Conservation (phyloP, 2,329 filamentous ascomycete genomes). For the Plectosphaerella plurivora region DNA sequence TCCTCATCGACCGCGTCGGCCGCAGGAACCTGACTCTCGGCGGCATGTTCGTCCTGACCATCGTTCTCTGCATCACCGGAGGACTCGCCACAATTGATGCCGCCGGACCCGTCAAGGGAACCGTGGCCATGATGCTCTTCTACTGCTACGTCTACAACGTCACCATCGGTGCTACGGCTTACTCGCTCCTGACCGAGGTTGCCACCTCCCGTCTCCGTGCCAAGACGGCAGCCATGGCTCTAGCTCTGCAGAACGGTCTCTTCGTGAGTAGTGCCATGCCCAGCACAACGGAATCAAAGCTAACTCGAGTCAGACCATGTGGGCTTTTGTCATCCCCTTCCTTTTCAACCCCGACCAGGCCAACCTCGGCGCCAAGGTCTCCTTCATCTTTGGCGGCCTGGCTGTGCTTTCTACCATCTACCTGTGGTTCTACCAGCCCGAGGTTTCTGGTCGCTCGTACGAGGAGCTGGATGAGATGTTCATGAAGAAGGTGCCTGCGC, state of each 20-base stretch:
- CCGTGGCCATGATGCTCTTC: constrained; percentile 28
- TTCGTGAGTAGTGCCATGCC: not conserved
- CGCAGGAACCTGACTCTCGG: constrained; percentile 24
- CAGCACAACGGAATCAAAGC: not conserved
- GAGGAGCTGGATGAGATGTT: constrained; percentile 18
- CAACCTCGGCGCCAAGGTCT: constrained; percentile 33
- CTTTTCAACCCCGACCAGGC: constrained; percentile 23
- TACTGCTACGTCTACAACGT: constrained; percentile 33
- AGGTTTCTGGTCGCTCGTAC: constrained; percentile 17
- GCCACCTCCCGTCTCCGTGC: constrained; percentile 30
- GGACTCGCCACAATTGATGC: constrained; percentile 16
- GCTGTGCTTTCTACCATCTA: constrained; percentile 21
- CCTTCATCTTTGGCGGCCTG: constrained; percentile 32
- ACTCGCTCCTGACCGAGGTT: constrained; percentile 30
- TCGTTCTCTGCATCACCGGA: constrained; percentile 23
- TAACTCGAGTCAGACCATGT: constrained; percentile 6
- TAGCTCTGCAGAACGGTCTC: constrained; percentile 29
- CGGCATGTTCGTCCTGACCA: constrained; percentile 20
- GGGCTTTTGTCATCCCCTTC: constrained; percentile 19
- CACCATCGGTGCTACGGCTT: constrained; percentile 33
- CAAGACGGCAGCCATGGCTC: constrained; percentile 32
- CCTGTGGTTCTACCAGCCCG: constrained; percentile 28
- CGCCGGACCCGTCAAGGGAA: constrained; percentile 15
- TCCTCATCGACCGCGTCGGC: constrained; percentile 24
- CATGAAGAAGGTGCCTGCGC: constrained; percentile 14